Percentiles rank a stretch among this genome's conserved stretches.
Conservation (phyloP, 805 yeast genomes). For the Spathaspora arborariae region DNA sequence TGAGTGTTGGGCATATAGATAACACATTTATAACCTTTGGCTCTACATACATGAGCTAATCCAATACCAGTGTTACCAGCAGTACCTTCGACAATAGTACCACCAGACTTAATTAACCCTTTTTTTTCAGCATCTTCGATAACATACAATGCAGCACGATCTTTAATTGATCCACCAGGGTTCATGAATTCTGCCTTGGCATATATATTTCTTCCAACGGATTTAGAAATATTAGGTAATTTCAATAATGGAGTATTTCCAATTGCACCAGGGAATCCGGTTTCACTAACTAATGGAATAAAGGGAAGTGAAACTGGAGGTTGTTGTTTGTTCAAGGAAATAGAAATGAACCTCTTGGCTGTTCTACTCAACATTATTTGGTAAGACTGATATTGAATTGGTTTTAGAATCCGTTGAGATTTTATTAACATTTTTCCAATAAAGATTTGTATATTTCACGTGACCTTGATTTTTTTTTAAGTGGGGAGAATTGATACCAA, state of each 20-base stretch:
- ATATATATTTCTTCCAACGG: constrained; percentile 45
- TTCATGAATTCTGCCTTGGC: constrained; percentile 92
- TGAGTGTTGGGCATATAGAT: constrained; percentile 93
- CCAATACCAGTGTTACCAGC: constrained; percentile 98
- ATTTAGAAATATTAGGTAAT: constrained; percentile 21
- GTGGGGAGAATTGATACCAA: not conserved
- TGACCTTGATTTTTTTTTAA: not conserved
- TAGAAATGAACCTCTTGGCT: constrained; percentile 15
- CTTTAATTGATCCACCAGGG: constrained; percentile 93
- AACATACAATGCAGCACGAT: constrained; percentile 79
- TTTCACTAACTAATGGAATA: constrained; percentile 60
- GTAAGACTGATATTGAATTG: not conserved
- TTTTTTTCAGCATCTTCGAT: constrained; percentile 73
- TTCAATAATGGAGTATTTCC: constrained; percentile 87
- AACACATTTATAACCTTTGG: constrained; percentile 79
- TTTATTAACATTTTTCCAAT: not conserved
- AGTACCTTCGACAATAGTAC: constrained; percentile 88
- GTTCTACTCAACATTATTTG: constrained; percentile 6
- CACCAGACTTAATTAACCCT: constrained; percentile 67
- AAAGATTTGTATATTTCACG: not conserved
- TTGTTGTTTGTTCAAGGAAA: constrained; percentile 8
- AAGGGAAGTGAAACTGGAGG: constrained; percentile 36
- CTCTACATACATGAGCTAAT: constrained; percentile 72
- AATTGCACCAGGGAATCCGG: constrained; percentile 76
- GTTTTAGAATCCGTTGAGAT: not conserved